phyloP scores from a whole-genome alignment of 768 basidiomycete genomes.

The Xanthoconium purpureum region DNA sequence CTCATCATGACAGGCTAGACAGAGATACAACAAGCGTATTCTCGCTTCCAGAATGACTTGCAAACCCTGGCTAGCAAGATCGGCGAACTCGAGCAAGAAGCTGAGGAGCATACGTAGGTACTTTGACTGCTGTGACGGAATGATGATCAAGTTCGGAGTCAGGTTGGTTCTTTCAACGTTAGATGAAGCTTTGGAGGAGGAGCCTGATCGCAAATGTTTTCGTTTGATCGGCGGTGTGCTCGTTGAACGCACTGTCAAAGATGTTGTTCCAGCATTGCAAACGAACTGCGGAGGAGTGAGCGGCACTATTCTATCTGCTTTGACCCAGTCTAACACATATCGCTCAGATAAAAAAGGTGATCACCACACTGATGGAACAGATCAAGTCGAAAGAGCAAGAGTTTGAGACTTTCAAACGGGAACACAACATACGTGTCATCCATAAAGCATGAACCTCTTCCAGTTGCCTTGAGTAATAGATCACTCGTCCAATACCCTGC shows the following conservation, averaged over 20 bases:
- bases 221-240: slow-evolving; percentile 93
- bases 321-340: slow-evolving; percentile 7
- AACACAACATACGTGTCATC: slow-evolving; percentile 71
- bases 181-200: slow-evolving; percentile 73
- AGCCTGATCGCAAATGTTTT: slow-evolving; percentile 94
- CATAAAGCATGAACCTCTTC: slow-evolving; percentile 24
- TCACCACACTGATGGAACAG: slow-evolving; percentile 74
- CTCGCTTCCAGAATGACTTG: slow-evolving; percentile 81
- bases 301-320: background rate
- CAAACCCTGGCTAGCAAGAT: slow-evolving; percentile 93
- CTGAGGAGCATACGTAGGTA: slow-evolving; percentile 89
- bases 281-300: slow-evolving; percentile 87
- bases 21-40: slow-evolving; percentile 85
- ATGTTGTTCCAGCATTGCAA: slow-evolving; percentile 86
- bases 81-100: slow-evolving; percentile 92
- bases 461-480: slow-evolving; percentile 2
- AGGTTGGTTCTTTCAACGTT: slow-evolving; percentile 89
- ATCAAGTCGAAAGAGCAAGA: slow-evolving; percentile 88
- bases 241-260: slow-evolving; percentile 93
- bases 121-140: slow-evolving; percentile 1
- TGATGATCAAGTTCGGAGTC: slow-evolving; percentile 1
- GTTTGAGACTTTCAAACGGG: slow-evolving; percentile 73
- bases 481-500: background rate
- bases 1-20: slow-evolving; percentile 47
- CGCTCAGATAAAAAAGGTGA: slow-evolving; percentile 75